These are phyloP conservation scores for Urostyla sp. DNA, from an alignment of 73 alveolate species.

Conservation along the genomic window DNA sequence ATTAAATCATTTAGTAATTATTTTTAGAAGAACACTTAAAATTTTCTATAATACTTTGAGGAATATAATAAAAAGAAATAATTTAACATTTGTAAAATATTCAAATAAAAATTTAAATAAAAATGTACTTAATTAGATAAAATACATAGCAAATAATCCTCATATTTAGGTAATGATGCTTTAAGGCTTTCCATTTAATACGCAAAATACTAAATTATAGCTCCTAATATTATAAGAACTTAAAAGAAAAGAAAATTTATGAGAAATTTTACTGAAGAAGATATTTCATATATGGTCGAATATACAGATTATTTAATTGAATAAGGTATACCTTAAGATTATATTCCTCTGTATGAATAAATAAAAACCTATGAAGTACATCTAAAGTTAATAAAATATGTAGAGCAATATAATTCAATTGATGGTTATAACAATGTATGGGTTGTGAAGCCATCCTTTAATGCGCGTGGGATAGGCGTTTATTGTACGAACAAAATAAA, in stretches of 20 bases:
- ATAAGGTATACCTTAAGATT: background rate
- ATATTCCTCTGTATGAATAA: constrained; percentile 33
- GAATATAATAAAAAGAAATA: background rate
- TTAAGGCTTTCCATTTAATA: constrained; percentile 21
- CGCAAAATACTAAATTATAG: constrained; percentile 14
- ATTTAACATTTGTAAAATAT: background rate
- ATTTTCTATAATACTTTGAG: background rate
- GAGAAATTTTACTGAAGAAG: constrained; percentile 59
- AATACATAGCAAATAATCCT: constrained; percentile 17
- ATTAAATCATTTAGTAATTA: constrained; percentile 38
- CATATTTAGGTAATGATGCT: constrained; percentile 42
- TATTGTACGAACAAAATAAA: constrained; percentile 69
- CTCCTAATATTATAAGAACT: background rate
- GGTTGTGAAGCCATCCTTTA: constrained; percentile 87
- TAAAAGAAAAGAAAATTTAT: background rate
- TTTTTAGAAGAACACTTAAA: constrained; percentile 21
- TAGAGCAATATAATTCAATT: constrained; percentile 16
- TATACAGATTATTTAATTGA: background rate
- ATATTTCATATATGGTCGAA: background rate
- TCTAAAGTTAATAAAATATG: background rate
- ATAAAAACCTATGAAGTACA: constrained; percentile 1
- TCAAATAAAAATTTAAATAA: constrained; percentile 17
- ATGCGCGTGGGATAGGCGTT: constrained; percentile 86
- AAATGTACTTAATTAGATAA: constrained; percentile 25
- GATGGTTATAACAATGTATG: constrained; percentile 81